phyloP scores from a whole-genome alignment of 768 basidiomycete genomes.

The Galerina sulciceps region DNA sequence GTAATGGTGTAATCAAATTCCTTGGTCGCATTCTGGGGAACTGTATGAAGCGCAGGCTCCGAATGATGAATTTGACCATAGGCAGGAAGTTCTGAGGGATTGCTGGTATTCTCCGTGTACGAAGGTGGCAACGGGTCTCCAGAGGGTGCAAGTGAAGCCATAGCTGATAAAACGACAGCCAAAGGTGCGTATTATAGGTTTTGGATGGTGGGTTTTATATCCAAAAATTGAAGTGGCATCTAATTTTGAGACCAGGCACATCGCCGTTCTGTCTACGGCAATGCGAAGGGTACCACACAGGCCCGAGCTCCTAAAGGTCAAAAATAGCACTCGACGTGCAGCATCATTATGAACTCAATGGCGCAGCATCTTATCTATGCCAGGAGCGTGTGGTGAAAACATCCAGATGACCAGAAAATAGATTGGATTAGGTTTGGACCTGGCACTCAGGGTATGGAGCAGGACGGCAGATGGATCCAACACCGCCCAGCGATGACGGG shows the following conservation, averaged over 20 bases:
- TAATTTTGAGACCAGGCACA: too few species aligned
- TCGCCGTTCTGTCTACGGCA: too few species aligned
- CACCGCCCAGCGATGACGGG: too few species aligned
- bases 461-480: too few species aligned
- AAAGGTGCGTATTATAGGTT: too few species aligned
- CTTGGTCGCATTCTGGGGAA: neutral
- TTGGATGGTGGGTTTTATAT: too few species aligned
- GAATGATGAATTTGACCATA: neutral
- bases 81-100: neutral
- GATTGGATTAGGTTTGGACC: too few species aligned
- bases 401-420: too few species aligned
- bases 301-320: neutral
- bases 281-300: neutral
- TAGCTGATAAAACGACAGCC: neutral
- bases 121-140: neutral
- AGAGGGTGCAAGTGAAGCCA: neutral
- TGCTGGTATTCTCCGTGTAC: neutral
- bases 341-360: neutral
- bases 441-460: too few species aligned
- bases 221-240: too few species aligned
- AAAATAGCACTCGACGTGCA: neutral
- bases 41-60: neutral
- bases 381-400: neutral
- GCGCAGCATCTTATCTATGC: neutral
- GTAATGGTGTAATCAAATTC: conserved; percentile 1